Evolutionary conservation across 1,139 yeast genomes (phyloP), one percentile per base, ranked within the genome.

Genomic region (Suhomyces panamericanus): DNA sequence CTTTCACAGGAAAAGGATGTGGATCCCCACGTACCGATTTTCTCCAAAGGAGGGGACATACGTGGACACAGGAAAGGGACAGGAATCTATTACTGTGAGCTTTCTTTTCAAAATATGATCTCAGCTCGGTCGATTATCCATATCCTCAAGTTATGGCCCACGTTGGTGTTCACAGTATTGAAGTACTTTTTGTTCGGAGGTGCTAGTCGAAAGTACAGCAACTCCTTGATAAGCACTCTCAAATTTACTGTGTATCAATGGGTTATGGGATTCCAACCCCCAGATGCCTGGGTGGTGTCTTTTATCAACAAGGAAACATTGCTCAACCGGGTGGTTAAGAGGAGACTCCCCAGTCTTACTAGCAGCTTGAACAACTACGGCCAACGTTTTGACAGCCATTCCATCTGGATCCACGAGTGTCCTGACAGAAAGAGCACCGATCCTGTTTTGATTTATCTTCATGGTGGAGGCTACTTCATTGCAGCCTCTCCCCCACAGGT

Each of bases 381-480:
- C 10, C 59, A 62, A 35, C 51, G 50, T 28, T 72, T 56, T 48
- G 73, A 68, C 42, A 50, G 57, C n/a, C 58, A 63, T 43, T 66
- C 73, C 6, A 54, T 60, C 36, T 74, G 78, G 78, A 41, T 73
- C 11, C 69, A 60, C 4, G 67, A 68, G 49, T 63, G 61, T 37
- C 59, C 60, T 3, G 51, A 59, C 31, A 54, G 67, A 27, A 52
- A 60, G n/a, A 48, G 55, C 0, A 40, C 48, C 6, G 76, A 72
- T 47, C 77, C 77, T 0, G 55, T 74, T 14, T 54, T 74, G 16
- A 55, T 73, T 22, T 73, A 62, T 48, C 50, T 59, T 12, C 78
- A 74, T 49, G 78, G 79, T 14, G 79, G 79, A 2, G 78, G 78
- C 2, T 73, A 63, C 50, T 70, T 62, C 43, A 45, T 70, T 32